Evolutionary conservation across 169 alveolate species (phyloP), one percentile per base, ranked within the genome.

Genomic region (Eimeria acervulina): DNA sequence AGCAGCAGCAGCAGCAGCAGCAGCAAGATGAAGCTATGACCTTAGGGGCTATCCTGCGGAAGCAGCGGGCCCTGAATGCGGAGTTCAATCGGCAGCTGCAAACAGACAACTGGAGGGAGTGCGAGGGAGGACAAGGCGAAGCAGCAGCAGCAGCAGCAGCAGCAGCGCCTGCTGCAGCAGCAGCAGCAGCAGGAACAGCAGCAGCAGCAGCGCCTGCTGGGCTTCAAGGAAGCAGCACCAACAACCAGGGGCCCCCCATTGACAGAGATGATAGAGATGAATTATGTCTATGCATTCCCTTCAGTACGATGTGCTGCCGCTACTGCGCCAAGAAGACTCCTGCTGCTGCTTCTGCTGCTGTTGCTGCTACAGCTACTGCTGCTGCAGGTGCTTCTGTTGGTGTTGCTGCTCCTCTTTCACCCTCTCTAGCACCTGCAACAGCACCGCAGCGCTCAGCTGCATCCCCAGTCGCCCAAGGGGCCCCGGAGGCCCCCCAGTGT

Each of bases 211-310:
- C 83, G 4, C n/a, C 84, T 72, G 40, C 84, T 15, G 40, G 51
- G 23, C 23, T 13, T 72, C 51, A 15, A 40, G 52, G 66, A 19
- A 5, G 44, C 83, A 13, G 83, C 83, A n/a, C 36, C 5, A 21
- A 17, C 51, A 47, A 72, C 1, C 7, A 33, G 84, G 84, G 47
- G 84, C 23, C 51, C 23, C 3, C 1, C 40, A 72, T 33, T 72
- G n/a, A n/a, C n/a, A n/a, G n/a, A n/a, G n/a, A n/a, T n/a, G n/a
- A n/a, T n/a, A n/a, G n/a, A n/a, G n/a, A n/a, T n/a, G n/a, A n/a
- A n/a, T n/a, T n/a, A n/a, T 78, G 89, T 26, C 63, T 78, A 28
- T 78, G 89, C 33, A 63, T 78, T 19, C 89, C 89, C 36, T 78
- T 78, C 66, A 78, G 66, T 28, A 28, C 7, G 28, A 51, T 78